These are phyloP conservation scores for Phytomonas francai DNA, from an alignment of 208 protist genomes.

Conservation along the genomic window DNA sequence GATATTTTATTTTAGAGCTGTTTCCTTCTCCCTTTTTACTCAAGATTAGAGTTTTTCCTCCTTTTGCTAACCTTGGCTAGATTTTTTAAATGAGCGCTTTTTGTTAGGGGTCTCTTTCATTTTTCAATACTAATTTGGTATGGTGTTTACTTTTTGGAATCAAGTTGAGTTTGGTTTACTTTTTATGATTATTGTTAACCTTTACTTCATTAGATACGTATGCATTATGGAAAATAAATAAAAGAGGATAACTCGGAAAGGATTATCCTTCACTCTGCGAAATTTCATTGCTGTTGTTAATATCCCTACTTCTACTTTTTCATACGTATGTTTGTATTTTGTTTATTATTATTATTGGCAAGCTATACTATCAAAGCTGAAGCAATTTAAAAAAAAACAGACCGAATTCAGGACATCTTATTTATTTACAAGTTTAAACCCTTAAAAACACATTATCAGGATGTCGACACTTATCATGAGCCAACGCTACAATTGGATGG, in stretches of 20 bases:
- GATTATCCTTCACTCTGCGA: not conserved
- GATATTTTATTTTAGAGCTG: not conserved
- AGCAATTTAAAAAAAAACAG: not conserved
- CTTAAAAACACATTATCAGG: slow-evolving; percentile 5
- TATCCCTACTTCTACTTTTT: not conserved
- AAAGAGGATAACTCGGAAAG: not conserved
- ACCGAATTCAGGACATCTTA: slow-evolving; percentile 4
- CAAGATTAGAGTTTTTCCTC: not conserved
- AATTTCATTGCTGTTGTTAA: not conserved
- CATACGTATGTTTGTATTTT: slow-evolving; percentile 1
- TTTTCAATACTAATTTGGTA: not conserved
- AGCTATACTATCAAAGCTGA: too few species aligned
- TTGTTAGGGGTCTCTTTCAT: not conserved
- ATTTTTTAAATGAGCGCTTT: not conserved
- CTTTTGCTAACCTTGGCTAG: not conserved
- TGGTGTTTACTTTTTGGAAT: not conserved
- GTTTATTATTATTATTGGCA: not conserved
- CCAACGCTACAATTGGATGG: slow-evolving; percentile 87
- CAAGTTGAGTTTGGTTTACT: not conserved
- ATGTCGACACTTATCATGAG: slow-evolving; percentile 41
- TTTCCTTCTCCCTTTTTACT: not conserved
- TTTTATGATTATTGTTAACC: not conserved
- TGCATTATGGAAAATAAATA: not conserved
- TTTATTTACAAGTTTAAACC: slow-evolving; percentile 7
- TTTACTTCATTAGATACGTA: not conserved